Base-by-base conservation (phyloP, 2,329 filamentous ascomycete species). In the Fusarium sp. region DNA sequence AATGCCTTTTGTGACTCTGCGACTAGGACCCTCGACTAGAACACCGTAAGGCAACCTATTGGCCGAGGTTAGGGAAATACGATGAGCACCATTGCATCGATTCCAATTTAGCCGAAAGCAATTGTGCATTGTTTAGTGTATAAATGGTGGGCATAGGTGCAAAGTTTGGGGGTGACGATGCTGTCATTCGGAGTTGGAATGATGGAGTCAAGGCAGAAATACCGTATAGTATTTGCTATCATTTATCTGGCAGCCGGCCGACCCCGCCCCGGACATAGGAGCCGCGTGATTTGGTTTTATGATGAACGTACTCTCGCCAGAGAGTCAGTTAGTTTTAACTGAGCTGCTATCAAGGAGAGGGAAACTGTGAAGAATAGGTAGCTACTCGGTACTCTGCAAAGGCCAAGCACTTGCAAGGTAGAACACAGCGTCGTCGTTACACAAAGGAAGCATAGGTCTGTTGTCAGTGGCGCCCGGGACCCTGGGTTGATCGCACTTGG, bases 401-500 rank as follows among this genome's bases (percentile, higher is more conserved):
- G 17, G 32, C 24, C 9, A 5, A 38, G 12, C 24, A 30, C 24
- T 28, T n/a, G n/a, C 13, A 17, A n/a, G 38, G 26, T 32, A 35
- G 28, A 26, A 39, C 39, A 38, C 32, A 17, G 26, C 32, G 38
- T 42, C 28, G 60, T 48, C 36, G 51, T 18, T 35, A n/a, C 13
- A 39, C 38, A 45, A n/a, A 42, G 53, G 22, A 24, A 38, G 38
- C 22, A 20, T 26, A 18, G 15, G 36, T 30, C 45, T 58, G 13
- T 53, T 36, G 35, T 50, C n/a, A 50, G 42, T 63, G 48, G 42
- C 38, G 44, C 28, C 32, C 22, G 18, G 22, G n/a, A 38, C 24
- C 44, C 51, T 55, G 30, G 39, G 28, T n/a, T 38, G 44, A 69
- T 69, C 51, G 65, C 20, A 53, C 65, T 69, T 69, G 65, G 58